A percentile compares a stretch with the other conserved stretches of the same genome.
These are phyloP conservation scores for Panaeolus cyanescens DNA, from an alignment of 768 basidiomycete species.

Conservation along the genomic window DNA sequence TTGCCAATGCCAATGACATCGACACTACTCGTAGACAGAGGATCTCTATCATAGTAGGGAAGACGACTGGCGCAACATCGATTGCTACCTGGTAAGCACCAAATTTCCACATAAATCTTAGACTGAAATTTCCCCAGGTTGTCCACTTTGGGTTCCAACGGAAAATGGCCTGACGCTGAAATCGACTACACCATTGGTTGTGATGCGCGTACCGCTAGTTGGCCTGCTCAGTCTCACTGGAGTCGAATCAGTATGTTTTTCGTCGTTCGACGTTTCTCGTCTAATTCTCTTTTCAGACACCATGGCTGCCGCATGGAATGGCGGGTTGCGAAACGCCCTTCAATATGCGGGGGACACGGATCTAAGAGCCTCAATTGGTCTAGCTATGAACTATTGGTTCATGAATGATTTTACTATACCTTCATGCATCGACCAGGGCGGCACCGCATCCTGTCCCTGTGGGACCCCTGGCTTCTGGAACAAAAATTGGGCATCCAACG, in stretches of 20 bases:
- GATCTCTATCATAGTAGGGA: constrained; percentile 39
- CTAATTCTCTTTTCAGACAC: constrained; percentile 31
- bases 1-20: constrained; percentile 27
- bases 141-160: constrained; percentile 42
- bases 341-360: constrained; percentile 36
- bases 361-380: constrained; percentile 38
- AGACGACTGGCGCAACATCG: constrained; percentile 38
- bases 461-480: constrained; percentile 54
- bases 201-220: constrained; percentile 59
- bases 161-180: constrained; percentile 53
- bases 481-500: constrained; percentile 62
- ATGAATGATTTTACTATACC: constrained; percentile 51
- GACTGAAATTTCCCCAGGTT: constrained; percentile 34
- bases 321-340: constrained; percentile 40
- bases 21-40: constrained; percentile 36
- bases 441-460: constrained; percentile 53
- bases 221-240: constrained; percentile 67
- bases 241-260: constrained; percentile 43
- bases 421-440: constrained; percentile 55
- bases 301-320: constrained; percentile 53
- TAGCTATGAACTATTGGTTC: constrained; percentile 65
- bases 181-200: constrained; percentile 66
- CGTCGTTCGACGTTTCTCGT: neutral
- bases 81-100: constrained; percentile 34
- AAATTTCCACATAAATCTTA: neutral